Evolutionary conservation across 306 rosid genomes (phyloP), one percentile per base, ranked within the genome.

Genomic region (Crataegus laevigata): DNA sequence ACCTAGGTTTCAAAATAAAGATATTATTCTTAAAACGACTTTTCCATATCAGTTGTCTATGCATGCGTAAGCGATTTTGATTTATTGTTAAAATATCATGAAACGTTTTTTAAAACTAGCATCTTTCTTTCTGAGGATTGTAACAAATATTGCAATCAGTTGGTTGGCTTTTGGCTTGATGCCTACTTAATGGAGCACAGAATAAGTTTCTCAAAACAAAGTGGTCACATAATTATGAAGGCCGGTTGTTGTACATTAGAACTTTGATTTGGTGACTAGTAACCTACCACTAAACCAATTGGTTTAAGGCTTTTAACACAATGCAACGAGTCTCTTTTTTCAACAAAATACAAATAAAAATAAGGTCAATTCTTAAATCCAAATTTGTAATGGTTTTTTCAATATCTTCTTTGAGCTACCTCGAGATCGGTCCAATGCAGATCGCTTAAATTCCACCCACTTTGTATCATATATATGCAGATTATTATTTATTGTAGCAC

Each of bases 201-300:
- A 63, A 61, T 13, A 34, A 68, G n/a, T 60, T 52, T 72, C 30
- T 40, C 36, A 59, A 24, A 19, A 59, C 12, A 19, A 22, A 68
- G 24, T 18, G 43, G 5, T 13, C 57, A 29, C 32, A 68, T 43
- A 30, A 59, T 59, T 59, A 45, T 68, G 19, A 21, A 58, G 30
- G 21, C 3, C 6, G 69, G 63, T 65, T 72, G 83, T 69, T 52
- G 52, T 11, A 68, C 50, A 51, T 3, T 73, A 43, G 28, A 71
- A 70, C 47, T 22, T 8, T 70, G 60, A 69, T 75, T 70, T n/a
- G 78, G 80, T 71, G 75, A 75, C 72, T 28, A 45, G 62, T 59
- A 67, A 70, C 73, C 82, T 51, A 74, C 70, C 73, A 1, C 26
- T 26, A 2, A 40, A 43, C 22, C 65, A 47, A 55, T n/a, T 8